These are phyloP conservation scores for Posidonia australis DNA, from an alignment of 106 monocot genomes.

Conservation along the genomic window DNA sequence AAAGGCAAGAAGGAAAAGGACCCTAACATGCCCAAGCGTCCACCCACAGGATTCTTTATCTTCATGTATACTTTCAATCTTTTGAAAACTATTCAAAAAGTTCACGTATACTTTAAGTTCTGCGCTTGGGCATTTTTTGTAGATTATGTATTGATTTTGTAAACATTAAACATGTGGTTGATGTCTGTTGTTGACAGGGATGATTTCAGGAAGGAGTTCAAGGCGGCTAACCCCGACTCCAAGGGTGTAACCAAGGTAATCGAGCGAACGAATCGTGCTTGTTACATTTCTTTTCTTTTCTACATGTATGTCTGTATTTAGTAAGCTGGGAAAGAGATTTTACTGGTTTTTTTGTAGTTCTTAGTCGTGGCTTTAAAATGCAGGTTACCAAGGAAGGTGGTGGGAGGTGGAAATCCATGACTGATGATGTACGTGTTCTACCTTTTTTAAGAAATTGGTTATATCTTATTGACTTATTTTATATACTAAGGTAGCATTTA, in stretches of 20 bases:
- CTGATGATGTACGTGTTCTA: constrained; percentile 47
- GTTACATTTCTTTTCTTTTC: neutral
- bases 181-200: constrained; percentile 27
- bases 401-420: constrained; percentile 76
- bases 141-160: neutral
- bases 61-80: constrained; percentile 40
- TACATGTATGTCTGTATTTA: neutral
- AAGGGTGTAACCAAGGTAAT: constrained; percentile 55
- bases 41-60: constrained; percentile 75
- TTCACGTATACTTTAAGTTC: neutral
- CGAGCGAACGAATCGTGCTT: neutral
- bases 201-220: constrained; percentile 66
- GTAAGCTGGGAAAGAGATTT: neutral
- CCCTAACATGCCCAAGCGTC: constrained; percentile 60
- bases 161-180: neutral
- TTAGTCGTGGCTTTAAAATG: neutral
- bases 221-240: constrained; percentile 48
- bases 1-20: constrained; percentile 18
- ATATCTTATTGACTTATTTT: too few relatives aligned
- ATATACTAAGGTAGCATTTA: too few relatives aligned
- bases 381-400: constrained; percentile 83
- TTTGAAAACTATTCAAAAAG: neutral
- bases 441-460: neutral
- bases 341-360: neutral
- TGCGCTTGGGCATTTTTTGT: neutral